Evolutionary conservation across 2,329 filamentous ascomycete genomes (phyloP).

Genomic region (Thelonectria olida): DNA sequence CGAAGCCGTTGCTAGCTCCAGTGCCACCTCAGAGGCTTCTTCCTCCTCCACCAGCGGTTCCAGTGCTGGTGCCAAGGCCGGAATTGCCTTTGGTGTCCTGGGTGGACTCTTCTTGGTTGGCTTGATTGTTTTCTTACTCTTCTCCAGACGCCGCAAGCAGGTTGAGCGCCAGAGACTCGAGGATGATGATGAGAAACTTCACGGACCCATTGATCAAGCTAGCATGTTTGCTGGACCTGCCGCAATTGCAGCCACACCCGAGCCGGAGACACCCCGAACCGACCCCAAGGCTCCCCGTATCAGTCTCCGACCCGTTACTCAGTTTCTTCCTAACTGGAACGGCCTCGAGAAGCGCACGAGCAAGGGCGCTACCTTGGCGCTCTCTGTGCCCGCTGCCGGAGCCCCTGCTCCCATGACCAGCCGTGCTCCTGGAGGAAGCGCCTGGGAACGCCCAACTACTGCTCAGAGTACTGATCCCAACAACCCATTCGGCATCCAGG

Average conservation of each 20-base stretch:
- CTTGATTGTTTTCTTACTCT: constrained; percentile 75
- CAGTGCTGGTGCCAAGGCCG: constrained; percentile 70
- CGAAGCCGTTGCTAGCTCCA: constrained; percentile 31
- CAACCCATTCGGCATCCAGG: constrained; percentile 77
- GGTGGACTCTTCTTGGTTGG: constrained; percentile 73
- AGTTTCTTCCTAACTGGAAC: constrained; percentile 75
- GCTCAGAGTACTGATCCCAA: constrained; percentile 60
- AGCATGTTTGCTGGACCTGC: constrained; percentile 17
- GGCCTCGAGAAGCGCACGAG: constrained; percentile 59
- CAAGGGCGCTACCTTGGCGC: constrained; percentile 56
- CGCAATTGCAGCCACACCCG: constrained; percentile 12
- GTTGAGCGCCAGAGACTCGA: constrained; percentile 55
- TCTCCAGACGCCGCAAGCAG: constrained; percentile 76
- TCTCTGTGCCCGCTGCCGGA: constrained; percentile 43
- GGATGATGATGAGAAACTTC: constrained; percentile 74
- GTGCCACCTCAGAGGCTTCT: constrained; percentile 30
- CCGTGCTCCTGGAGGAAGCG: constrained; percentile 46
- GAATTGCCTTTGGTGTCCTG: constrained; percentile 85
- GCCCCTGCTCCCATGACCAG: constrained; percentile 29
- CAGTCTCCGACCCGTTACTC: constrained; percentile 84
- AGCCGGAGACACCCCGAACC: constrained; percentile 39
- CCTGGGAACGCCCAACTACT: constrained; percentile 60
- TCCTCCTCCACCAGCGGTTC: constrained; percentile 32
- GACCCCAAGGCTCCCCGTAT: constrained; percentile 76
- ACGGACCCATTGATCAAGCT: constrained; percentile 47